phyloP scores from a whole-genome alignment of 2,329 filamentous ascomycete genomes.

The Chaetomium globosum region DNA sequence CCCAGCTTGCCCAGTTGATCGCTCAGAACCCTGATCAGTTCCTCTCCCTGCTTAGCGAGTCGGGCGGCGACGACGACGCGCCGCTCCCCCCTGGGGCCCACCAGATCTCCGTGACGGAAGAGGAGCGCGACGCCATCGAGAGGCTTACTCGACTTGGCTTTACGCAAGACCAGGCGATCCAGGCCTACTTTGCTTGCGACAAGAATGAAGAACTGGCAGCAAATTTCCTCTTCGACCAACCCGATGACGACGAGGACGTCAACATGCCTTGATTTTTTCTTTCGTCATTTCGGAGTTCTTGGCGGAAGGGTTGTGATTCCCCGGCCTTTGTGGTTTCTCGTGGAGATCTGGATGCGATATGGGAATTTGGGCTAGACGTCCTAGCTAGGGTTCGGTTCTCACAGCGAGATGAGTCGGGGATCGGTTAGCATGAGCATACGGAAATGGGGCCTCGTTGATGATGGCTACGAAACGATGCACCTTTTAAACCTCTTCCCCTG shows the following conservation, averaged over 20 bases:
- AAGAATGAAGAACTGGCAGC: slow-evolving; percentile 99
- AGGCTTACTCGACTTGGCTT: slow-evolving; percentile 92
- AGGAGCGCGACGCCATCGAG: slow-evolving; percentile 96
- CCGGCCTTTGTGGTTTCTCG: slow-evolving; percentile 8
- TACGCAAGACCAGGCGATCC: slow-evolving; percentile 87
- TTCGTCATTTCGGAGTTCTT: slow-evolving; percentile 13
- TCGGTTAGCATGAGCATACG: slow-evolving; percentile 4
- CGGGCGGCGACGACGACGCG: slow-evolving; percentile 77
- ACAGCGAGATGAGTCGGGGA: background rate
- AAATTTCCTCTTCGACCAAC: slow-evolving; percentile 97
- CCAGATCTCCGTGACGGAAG: slow-evolving; percentile 87
- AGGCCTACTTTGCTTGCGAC: slow-evolving; percentile 98
- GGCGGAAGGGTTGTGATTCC: slow-evolving; percentile 3
- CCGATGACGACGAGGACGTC: slow-evolving; percentile 71
- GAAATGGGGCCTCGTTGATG: slow-evolving; percentile 3
- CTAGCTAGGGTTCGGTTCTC: slow-evolving; percentile 7
- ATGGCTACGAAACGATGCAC: background rate
- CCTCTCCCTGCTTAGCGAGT: slow-evolving; percentile 81
- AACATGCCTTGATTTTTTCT: slow-evolving; percentile 22
- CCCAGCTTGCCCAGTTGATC: slow-evolving; percentile 89
- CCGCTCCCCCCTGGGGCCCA: slow-evolving; percentile 85
- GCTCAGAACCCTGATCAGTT: slow-evolving; percentile 92
- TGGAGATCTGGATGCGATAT: slow-evolving; percentile 19
- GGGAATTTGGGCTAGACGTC: slow-evolving; percentile 13
- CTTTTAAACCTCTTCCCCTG: background rate